Base-by-base conservation (phyloP, 805 yeast genomes). In the Zygotorulaspora sp. region DNA sequence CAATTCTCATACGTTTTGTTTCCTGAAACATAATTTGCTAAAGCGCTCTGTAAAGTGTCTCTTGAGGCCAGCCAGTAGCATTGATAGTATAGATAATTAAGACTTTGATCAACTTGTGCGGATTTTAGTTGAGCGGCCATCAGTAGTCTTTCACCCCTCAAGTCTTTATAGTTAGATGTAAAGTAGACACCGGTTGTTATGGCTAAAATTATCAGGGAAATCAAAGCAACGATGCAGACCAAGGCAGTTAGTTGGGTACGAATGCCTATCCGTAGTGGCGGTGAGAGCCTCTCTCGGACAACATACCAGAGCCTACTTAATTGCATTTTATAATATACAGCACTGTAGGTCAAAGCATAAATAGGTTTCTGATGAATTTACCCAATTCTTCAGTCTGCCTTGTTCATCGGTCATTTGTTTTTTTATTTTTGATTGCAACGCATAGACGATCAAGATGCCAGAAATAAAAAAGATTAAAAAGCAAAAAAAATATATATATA, bases 91-190 rank as follows among this genome's bases (percentile, higher is more conserved):
- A 76, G 65, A 43, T 69, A 72, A 41, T 74, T 74, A 41, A 84
- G 64, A 27, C 77, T 73, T 61, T 86, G 96, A 38, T 71, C 72
- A 14, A 87, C 67, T 58, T 88, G 96, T 0, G 89, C 74, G 0
- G 90, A 77, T 58, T 86, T 87, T 39, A 88, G 66, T 57, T 83
- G 83, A 2, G 95, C 83, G 14, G 87, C 83, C 30, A 85, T 85
- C 50, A 75, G 75, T 17, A 88, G 65, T 40, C 88, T 72, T 44
- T 84, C 88, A 1, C 80, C 76, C 50, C 94, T 69, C 30, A 83
- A 61, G 32, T 71, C 62, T 20, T 77, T 72, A 42, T 80, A 75
- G 45, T 77, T 81, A 14, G 67, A 59, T 3, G 85, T 75, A 58
- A 83, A 85, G 58, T 84, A 84, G 3, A 82, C 74, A 34, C 84